Percentiles rank a stretch among this genome's conserved stretches.
phyloP scores from a whole-genome alignment of 352 stramenopile genomes.

The Globisporangium yorkense region DNA sequence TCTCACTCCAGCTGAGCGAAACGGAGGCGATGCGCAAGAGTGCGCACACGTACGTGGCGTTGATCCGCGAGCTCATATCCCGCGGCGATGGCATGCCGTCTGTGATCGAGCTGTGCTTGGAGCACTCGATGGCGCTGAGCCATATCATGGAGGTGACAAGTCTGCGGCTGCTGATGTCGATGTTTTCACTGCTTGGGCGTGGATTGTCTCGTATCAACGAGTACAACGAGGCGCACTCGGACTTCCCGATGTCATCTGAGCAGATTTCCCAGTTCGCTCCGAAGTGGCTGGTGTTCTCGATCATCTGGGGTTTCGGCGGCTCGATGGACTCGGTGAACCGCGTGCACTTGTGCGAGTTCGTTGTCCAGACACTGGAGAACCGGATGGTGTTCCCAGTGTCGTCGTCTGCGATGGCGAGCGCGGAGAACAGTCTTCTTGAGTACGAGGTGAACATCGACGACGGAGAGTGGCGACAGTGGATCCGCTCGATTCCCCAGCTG shows the following conservation, averaged over 20 bases:
- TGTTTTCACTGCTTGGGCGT: slow-evolving; percentile 94
- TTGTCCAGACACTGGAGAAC: slow-evolving; percentile 85
- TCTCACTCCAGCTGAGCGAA: slow-evolving; percentile 60
- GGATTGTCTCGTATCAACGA: slow-evolving; percentile 94
- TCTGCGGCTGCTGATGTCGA: slow-evolving; percentile 93
- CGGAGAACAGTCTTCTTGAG: slow-evolving; percentile 89
- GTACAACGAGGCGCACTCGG: slow-evolving; percentile 98
- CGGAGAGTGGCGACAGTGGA: slow-evolving; percentile 96
- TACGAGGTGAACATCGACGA: slow-evolving; percentile 97
- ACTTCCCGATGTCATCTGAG: slow-evolving; percentile 97
- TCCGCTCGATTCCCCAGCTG: slow-evolving; percentile 93
- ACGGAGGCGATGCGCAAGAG: slow-evolving; percentile 59
- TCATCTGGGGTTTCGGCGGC: slow-evolving; percentile 98
- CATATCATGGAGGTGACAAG: slow-evolving; percentile 97
- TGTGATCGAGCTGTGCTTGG: slow-evolving; percentile 90
- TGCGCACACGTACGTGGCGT: slow-evolving; percentile 57
- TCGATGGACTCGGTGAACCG: slow-evolving; percentile 93
- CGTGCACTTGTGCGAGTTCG: slow-evolving; percentile 88
- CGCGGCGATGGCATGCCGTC: slow-evolving; percentile 47
- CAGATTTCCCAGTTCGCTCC: slow-evolving; percentile 95
- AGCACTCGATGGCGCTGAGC: slow-evolving; percentile 86
- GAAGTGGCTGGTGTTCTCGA: slow-evolving; percentile 97
- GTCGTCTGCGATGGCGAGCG: slow-evolving; percentile 27
- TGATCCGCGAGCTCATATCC: slow-evolving; percentile 53
- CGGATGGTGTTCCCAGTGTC: slow-evolving; percentile 85